A percentile compares a stretch with the other conserved stretches of the same genome.
Conservation (phyloP, 495 filamentous ascomycete genomes). For the Poronia punctata region DNA sequence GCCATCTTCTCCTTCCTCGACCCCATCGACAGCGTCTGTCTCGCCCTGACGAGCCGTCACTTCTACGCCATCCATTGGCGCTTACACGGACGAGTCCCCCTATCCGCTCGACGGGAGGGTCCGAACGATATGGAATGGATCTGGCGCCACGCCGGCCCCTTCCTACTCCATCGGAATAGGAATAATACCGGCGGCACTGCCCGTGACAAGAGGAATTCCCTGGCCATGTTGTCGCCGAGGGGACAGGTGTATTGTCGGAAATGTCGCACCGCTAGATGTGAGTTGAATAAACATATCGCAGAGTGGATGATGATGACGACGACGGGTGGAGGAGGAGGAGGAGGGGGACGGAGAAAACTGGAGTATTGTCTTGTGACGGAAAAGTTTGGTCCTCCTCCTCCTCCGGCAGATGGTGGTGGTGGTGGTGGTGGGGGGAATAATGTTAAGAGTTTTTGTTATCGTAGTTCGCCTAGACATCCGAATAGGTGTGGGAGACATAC, state of each 20-base stretch:
- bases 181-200: conserved; percentile 15
- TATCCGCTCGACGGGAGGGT: conserved; percentile 40
- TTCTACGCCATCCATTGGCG: conserved; percentile 46
- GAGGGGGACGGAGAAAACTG: too few species aligned
- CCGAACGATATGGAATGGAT: conserved; percentile 51
- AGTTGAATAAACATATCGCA: conserved; percentile 47
- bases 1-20: conserved; percentile 48
- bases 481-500: conserved; percentile 44
- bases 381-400: conserved; percentile 42
- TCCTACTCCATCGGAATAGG: conserved; percentile 13
- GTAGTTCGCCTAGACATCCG: conserved; percentile 40
- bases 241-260: conserved; percentile 45
- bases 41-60: conserved; percentile 44
- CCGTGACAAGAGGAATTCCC: conserved; percentile 24
- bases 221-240: conserved; percentile 33
- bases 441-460: conserved; percentile 40
- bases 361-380: conserved; percentile 47
- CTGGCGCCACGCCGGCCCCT: conserved; percentile 41
- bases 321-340: too few species aligned
- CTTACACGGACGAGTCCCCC: conserved; percentile 42
- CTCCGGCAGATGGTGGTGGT: too few species aligned
- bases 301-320: conserved; percentile 45
- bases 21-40: conserved; percentile 47
- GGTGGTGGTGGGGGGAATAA: too few species aligned
- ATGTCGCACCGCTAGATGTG: conserved; percentile 45